Evolutionary conservation across 306 rosid species (phyloP).

Genomic region (Benincasa hispida): DNA sequence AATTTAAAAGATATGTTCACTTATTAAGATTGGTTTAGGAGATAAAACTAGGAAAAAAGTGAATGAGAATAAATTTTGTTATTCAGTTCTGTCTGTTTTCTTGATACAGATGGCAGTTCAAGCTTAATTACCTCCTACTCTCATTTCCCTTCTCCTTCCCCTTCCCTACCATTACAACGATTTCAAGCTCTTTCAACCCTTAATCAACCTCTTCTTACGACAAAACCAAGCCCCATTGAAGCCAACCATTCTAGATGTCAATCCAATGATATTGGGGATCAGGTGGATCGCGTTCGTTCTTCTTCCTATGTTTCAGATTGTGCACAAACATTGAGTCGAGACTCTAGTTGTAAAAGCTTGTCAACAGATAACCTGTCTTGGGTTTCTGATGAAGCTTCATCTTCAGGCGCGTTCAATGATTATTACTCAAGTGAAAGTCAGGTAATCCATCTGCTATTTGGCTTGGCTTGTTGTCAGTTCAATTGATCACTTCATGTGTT

Average conservation of each 20-base stretch:
- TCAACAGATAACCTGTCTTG: slow-evolving; percentile 32
- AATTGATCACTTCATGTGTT: neutral
- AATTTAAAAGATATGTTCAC: neutral
- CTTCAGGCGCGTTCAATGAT: slow-evolving; percentile 22
- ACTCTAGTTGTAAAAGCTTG: slow-evolving; percentile 43
- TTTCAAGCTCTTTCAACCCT: slow-evolving; percentile 71
- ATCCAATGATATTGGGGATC: slow-evolving; percentile 42
- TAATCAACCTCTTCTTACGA: slow-evolving; percentile 37
- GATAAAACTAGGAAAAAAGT: neutral
- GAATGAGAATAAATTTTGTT: slow-evolving; percentile 2
- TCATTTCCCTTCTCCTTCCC: slow-evolving; percentile 40
- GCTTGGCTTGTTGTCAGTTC: neutral
- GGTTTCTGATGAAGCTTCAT: slow-evolving; percentile 32
- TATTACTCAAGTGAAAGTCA: slow-evolving; percentile 36
- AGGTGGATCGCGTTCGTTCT: slow-evolving; percentile 19
- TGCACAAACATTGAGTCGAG: slow-evolving; percentile 23
- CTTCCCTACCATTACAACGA: slow-evolving; percentile 60
- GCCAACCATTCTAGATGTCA: slow-evolving; percentile 32
- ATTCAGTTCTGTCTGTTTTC: slow-evolving; percentile 1
- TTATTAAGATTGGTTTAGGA: neutral
- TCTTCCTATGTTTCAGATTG: slow-evolving; percentile 31
- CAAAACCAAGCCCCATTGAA: slow-evolving; percentile 22
- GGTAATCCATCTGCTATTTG: slow-evolving; percentile 25
- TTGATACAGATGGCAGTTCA: slow-evolving; percentile 41
- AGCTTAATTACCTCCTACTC: slow-evolving; percentile 34